These are phyloP conservation scores for Hyphopichia fennica DNA, from an alignment of 1,139 yeast genomes.

Conservation along the genomic window DNA sequence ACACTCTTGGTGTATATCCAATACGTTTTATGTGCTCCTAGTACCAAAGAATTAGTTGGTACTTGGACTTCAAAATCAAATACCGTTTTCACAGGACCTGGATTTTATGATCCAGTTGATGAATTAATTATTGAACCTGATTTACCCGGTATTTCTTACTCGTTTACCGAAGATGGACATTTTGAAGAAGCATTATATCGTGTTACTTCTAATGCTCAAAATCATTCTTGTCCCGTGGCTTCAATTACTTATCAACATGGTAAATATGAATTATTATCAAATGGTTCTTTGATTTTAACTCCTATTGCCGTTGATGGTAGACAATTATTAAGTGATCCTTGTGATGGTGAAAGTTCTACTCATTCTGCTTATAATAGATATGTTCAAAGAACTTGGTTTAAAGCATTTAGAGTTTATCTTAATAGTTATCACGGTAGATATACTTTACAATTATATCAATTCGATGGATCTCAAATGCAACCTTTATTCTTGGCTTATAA, in stretches of 20 bases:
- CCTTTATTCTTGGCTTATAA: constrained; percentile 88
- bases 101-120: constrained; percentile 92
- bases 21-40: constrained; percentile 14
- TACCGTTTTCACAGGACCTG: constrained; percentile 96
- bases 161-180: constrained; percentile 88
- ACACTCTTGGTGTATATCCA: neutral
- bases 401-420: constrained; percentile 57
- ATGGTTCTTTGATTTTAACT: constrained; percentile 67
- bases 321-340: constrained; percentile 86
- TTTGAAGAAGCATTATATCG: constrained; percentile 89
- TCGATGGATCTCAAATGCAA: constrained; percentile 80
- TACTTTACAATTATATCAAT: constrained; percentile 70
- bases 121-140: constrained; percentile 94
- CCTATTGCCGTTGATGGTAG: constrained; percentile 92
- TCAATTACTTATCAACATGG: constrained; percentile 90
- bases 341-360: constrained; percentile 49
- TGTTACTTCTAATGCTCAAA: constrained; percentile 65
- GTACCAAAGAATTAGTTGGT: constrained; percentile 58
- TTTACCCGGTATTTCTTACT: constrained; percentile 88
- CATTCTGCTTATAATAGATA: constrained; percentile 68
- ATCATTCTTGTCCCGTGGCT: constrained; percentile 83
- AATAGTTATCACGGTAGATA: constrained; percentile 84
- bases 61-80: constrained; percentile 95
- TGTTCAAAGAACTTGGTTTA: constrained; percentile 62
- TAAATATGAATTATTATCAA: constrained; percentile 56